Conservation (phyloP, 805 yeast species). For the Candida coquimbonensis region DNA sequence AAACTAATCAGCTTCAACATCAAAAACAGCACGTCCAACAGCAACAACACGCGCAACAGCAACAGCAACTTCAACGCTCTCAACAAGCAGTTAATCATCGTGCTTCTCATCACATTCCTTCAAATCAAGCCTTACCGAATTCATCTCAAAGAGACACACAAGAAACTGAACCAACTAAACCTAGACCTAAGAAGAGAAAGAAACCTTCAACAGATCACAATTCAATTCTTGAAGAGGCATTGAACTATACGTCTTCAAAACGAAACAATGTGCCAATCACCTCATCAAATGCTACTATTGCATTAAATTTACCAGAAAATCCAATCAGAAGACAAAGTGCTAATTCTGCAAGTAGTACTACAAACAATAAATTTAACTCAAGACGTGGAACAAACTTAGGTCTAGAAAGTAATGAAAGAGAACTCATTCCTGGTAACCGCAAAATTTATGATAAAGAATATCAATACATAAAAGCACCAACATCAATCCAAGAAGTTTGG, state of each 20-base stretch:
- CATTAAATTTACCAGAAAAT: background rate
- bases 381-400: background rate
- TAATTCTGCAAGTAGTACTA: no score
- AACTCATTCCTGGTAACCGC: constrained; percentile 3
- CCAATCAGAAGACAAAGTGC: no score
- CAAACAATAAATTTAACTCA: background rate
- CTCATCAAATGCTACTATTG: constrained; percentile 3
- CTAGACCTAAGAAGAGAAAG: no score
- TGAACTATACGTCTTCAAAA: constrained; percentile 2
- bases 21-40: background rate
- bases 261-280: constrained; percentile 3
- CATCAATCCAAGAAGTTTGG: constrained; percentile 48
- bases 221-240: constrained; percentile 16
- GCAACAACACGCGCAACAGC: background rate
- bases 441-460: constrained; percentile 27
- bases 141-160: background rate
- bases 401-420: no score
- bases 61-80: constrained; percentile 3
- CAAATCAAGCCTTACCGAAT: background rate
- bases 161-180: no score
- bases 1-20: constrained; percentile 3
- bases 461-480: constrained; percentile 35
- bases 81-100: background rate
- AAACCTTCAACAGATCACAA: constrained; percentile 7
- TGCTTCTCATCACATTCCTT: no score